Conservation (phyloP, 2,329 filamentous ascomycete species). For the Sporothrix phasma region DNA sequence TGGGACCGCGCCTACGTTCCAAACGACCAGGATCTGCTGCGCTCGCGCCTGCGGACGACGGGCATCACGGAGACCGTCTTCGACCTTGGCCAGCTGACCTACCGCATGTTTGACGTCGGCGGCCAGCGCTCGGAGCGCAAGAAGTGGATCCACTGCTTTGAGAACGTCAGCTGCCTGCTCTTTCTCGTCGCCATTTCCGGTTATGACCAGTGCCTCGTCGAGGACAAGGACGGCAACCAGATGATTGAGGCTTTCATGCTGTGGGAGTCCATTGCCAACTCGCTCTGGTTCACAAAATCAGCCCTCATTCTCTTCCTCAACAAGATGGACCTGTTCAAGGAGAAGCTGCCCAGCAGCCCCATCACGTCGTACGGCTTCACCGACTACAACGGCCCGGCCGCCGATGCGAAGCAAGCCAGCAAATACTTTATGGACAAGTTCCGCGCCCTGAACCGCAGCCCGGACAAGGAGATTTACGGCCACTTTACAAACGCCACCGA, state of each 20-base stretch:
- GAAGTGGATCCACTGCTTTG: constrained; percentile 97
- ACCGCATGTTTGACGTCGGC: constrained; percentile 94
- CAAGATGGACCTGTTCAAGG: constrained; percentile 78
- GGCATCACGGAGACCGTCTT: constrained; percentile 95
- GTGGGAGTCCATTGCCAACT: constrained; percentile 77
- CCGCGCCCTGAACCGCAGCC: constrained; percentile 60
- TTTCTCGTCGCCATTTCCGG: constrained; percentile 94
- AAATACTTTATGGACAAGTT: constrained; percentile 80
- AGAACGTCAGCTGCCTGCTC: constrained; percentile 83
- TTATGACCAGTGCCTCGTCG: constrained; percentile 91
- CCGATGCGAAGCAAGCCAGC: constrained; percentile 63
- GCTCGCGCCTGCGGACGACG: constrained; percentile 81
- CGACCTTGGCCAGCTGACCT: constrained; percentile 81
- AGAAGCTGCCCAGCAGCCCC: constrained; percentile 61
- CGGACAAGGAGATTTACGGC: constrained; percentile 53
- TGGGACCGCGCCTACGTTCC: constrained; percentile 74
- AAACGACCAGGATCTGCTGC: constrained; percentile 87
- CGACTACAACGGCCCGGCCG: constrained; percentile 62
- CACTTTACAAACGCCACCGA: constrained; percentile 54
- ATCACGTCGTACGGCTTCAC: constrained; percentile 67
- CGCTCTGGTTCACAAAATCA: constrained; percentile 75
- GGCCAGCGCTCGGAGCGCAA: constrained; percentile 87
- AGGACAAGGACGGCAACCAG: constrained; percentile 93
- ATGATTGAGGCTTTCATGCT: constrained; percentile 85
- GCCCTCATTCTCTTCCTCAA: constrained; percentile 77